Evolutionary conservation across 78 protist species (phyloP).

Genomic region (Neovahlkampfia damariscottae): DNA sequence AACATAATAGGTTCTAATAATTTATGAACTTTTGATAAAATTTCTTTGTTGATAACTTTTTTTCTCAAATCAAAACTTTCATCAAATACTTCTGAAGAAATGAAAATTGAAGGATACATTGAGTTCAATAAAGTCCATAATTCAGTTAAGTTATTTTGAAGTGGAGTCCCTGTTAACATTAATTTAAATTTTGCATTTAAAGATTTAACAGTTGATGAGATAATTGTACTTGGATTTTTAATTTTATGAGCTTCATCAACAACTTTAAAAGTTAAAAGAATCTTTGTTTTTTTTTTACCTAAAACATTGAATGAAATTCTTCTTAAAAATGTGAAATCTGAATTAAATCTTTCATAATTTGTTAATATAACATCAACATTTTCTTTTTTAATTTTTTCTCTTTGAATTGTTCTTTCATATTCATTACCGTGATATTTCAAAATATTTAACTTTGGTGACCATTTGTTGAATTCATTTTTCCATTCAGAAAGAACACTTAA

Average conservation of each 20-base stretch:
- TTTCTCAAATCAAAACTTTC: slow-evolving; percentile 59
- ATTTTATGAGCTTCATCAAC: slow-evolving; percentile 2
- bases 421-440: slow-evolving; percentile 68
- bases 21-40: not conserved
- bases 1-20: slow-evolving; percentile 14
- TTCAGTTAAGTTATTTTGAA: slow-evolving; percentile 77
- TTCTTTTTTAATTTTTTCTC: slow-evolving; percentile 1
- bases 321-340: slow-evolving; percentile 57
- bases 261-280: not conserved
- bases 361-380: slow-evolving; percentile 76
- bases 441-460: slow-evolving; percentile 61
- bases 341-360: slow-evolving; percentile 72
- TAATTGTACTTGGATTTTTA: not conserved
- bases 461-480: slow-evolving; percentile 65
- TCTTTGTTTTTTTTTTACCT: too few relatives aligned
- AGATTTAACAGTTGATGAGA: not conserved
- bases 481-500: slow-evolving; percentile 82
- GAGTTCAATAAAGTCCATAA: slow-evolving; percentile 73
- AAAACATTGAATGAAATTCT: slow-evolving; percentile 70
- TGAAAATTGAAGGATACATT: slow-evolving; percentile 45
- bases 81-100: slow-evolving; percentile 25
- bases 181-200: not conserved
- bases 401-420: slow-evolving; percentile 53
- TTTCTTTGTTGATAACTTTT: not conserved
- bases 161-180: slow-evolving; percentile 67